phyloP scores from a whole-genome alignment of 2,329 filamentous ascomycete genomes.

The Xylariales sp. region DNA sequence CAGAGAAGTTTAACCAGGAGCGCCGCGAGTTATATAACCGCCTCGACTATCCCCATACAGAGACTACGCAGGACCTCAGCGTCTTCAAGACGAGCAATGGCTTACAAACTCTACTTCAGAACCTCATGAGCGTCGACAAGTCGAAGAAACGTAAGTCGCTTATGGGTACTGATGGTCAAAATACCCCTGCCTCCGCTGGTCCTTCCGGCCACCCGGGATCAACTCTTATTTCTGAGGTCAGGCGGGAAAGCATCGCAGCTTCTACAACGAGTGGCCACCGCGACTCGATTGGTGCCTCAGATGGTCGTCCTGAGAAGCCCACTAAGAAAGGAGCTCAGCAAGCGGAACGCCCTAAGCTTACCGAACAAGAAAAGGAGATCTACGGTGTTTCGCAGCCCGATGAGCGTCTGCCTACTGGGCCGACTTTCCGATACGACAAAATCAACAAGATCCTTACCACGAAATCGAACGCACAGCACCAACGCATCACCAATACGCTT shows the following conservation, averaged over 20 bases:
- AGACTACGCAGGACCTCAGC: constrained; percentile 58
- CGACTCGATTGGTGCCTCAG: constrained; percentile 40
- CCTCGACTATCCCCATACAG: constrained; percentile 71
- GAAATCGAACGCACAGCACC: constrained; percentile 70
- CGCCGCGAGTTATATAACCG: constrained; percentile 81
- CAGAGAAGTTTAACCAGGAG: constrained; percentile 82
- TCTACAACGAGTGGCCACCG: constrained; percentile 34
- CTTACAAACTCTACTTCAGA: constrained; percentile 74
- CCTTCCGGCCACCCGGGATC: constrained; percentile 25
- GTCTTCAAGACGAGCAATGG: constrained; percentile 78
- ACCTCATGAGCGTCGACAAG: constrained; percentile 77
- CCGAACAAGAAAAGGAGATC: constrained; percentile 67
- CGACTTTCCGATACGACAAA: constrained; percentile 83
- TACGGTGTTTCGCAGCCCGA: constrained; percentile 79
- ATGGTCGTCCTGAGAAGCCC: constrained; percentile 33
- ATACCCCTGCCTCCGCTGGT: constrained; percentile 36
- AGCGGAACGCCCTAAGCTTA: constrained; percentile 64
- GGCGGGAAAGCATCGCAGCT: constrained; percentile 51
- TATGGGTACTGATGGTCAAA: constrained; percentile 53
- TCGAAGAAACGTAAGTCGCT: constrained; percentile 78
- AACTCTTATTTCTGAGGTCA: constrained; percentile 35
- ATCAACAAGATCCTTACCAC: constrained; percentile 74
- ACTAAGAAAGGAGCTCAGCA: constrained; percentile 46
- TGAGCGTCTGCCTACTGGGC: constrained; percentile 79
- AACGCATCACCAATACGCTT: constrained; percentile 69